phyloP scores from a whole-genome alignment of 2,329 filamentous ascomycete species.

The Talaromyces sp. region DNA sequence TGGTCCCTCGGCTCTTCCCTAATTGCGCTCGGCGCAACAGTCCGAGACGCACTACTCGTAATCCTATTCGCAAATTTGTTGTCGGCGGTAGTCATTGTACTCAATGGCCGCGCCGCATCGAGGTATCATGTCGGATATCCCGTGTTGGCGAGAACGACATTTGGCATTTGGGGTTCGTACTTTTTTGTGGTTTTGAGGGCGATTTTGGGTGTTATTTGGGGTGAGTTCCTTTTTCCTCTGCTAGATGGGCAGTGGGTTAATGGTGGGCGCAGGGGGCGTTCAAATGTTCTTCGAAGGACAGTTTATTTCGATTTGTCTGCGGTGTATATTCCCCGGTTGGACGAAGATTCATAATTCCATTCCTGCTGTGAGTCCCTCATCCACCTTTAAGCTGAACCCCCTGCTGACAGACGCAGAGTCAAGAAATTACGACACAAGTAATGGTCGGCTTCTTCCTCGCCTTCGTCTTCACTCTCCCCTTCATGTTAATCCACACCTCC shows the following conservation, averaged over 20 bases:
- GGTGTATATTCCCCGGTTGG: slow-evolving; percentile 30
- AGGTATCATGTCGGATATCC: slow-evolving; percentile 26
- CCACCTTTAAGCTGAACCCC: too few species aligned
- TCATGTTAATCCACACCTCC: slow-evolving; percentile 38
- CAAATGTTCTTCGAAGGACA: slow-evolving; percentile 27
- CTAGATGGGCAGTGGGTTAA: neutral
- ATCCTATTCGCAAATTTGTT: slow-evolving; percentile 27
- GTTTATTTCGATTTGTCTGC: slow-evolving; percentile 30
- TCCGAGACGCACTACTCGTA: slow-evolving; percentile 26
- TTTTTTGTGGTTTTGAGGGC: slow-evolving; percentile 25
- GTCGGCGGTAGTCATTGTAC: slow-evolving; percentile 25
- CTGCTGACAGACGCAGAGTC: slow-evolving; percentile 16
- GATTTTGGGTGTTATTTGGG: slow-evolving; percentile 24
- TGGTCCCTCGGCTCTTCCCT: slow-evolving; percentile 27
- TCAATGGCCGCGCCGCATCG: slow-evolving; percentile 24
- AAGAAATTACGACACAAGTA: slow-evolving; percentile 28
- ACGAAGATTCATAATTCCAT: slow-evolving; percentile 27
- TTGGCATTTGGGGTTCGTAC: slow-evolving; percentile 25
- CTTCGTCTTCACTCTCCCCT: slow-evolving; percentile 28
- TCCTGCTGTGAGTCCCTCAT: slow-evolving; percentile 22
- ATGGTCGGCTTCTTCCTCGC: slow-evolving; percentile 29
- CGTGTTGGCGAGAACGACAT: slow-evolving; percentile 23
- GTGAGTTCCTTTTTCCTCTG: slow-evolving; percentile 9
- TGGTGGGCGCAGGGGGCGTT: slow-evolving; percentile 23
- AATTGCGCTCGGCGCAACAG: slow-evolving; percentile 25